Evolutionary conservation across 2,329 filamentous ascomycete genomes (phyloP).

Genomic region (Arachnomyces sp.): DNA sequence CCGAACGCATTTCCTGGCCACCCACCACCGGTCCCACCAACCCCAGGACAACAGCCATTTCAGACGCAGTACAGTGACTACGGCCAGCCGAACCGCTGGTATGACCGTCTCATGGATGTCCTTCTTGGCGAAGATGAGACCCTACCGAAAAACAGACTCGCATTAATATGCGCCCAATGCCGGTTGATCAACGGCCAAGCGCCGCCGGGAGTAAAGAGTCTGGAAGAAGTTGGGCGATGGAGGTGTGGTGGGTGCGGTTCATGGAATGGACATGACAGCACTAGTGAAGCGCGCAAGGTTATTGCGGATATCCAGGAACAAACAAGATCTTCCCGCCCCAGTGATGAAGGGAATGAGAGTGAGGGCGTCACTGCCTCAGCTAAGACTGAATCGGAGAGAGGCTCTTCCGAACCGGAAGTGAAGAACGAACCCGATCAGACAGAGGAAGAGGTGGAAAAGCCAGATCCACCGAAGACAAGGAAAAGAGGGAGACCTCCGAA

Average conservation of each 20-base stretch:
- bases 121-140: constrained; percentile 94
- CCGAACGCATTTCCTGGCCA: constrained; percentile 38
- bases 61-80: constrained; percentile 27
- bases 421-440: too few relatives aligned
- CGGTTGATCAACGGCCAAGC: constrained; percentile 92
- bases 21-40: constrained; percentile 11
- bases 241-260: constrained; percentile 77
- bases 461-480: not conserved
- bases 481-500: not conserved
- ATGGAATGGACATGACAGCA: constrained; percentile 74
- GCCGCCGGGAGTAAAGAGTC: constrained; percentile 69
- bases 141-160: constrained; percentile 80
- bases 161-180: constrained; percentile 74
- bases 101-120: constrained; percentile 86
- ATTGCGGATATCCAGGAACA: constrained; percentile 52
- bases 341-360: too few relatives aligned
- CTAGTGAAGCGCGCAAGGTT: constrained; percentile 56
- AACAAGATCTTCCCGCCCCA: too few relatives aligned
- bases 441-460: not conserved
- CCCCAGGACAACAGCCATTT: constrained; percentile 1
- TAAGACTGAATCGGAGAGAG: too few relatives aligned
- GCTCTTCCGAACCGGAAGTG: too few relatives aligned
- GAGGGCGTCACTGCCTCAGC: too few relatives aligned
- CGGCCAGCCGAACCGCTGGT: constrained; percentile 65
- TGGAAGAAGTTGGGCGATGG: constrained; percentile 80